Percentiles rank a stretch among this genome's conserved stretches.
These are phyloP conservation scores for Tuber magnatum DNA, from an alignment of 495 filamentous ascomycete species.

Conservation along the genomic window DNA sequence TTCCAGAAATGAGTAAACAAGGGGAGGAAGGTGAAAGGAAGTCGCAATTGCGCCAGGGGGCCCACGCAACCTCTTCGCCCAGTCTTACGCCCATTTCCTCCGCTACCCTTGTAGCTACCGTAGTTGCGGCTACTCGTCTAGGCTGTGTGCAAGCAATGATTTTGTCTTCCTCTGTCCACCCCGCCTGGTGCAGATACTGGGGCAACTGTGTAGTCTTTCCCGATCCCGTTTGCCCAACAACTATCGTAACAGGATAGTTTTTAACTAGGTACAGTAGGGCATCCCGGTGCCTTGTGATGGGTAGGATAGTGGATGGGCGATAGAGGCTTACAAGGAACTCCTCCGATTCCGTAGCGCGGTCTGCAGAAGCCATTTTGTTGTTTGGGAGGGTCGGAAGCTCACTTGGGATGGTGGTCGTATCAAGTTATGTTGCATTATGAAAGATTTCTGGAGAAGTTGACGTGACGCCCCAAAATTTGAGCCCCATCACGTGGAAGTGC, in stretches of 20 bases:
- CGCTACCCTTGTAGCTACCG: slow-evolving; percentile 82
- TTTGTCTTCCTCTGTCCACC: slow-evolving; percentile 78
- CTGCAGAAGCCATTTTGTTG: slow-evolving; percentile 31
- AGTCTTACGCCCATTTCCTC: slow-evolving; percentile 86
- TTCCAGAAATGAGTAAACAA: neutral
- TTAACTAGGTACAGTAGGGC: slow-evolving; percentile 70
- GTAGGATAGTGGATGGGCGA: slow-evolving; percentile 67
- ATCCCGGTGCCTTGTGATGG: slow-evolving; percentile 68
- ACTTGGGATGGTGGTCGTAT: neutral
- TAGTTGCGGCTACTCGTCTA: slow-evolving; percentile 84
- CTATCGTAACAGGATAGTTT: slow-evolving; percentile 70
- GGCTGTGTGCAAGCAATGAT: slow-evolving; percentile 88
- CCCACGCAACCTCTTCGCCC: slow-evolving; percentile 60
- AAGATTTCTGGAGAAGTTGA: neutral
- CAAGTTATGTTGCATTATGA: neutral
- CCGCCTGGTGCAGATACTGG: slow-evolving; percentile 77
- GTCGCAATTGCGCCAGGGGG: slow-evolving; percentile 9
- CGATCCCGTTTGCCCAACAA: slow-evolving; percentile 83
- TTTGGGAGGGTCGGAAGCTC: neutral
- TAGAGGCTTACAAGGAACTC: slow-evolving; percentile 48
- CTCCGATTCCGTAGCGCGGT: slow-evolving; percentile 37
- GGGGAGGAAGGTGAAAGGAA: neutral
- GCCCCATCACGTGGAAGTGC: slow-evolving; percentile 31
- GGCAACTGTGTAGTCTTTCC: slow-evolving; percentile 88
- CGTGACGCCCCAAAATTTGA: slow-evolving; percentile 21